Evolutionary conservation across 805 yeast genomes (phyloP).

Genomic region (Metschnikowia gelsemii): DNA sequence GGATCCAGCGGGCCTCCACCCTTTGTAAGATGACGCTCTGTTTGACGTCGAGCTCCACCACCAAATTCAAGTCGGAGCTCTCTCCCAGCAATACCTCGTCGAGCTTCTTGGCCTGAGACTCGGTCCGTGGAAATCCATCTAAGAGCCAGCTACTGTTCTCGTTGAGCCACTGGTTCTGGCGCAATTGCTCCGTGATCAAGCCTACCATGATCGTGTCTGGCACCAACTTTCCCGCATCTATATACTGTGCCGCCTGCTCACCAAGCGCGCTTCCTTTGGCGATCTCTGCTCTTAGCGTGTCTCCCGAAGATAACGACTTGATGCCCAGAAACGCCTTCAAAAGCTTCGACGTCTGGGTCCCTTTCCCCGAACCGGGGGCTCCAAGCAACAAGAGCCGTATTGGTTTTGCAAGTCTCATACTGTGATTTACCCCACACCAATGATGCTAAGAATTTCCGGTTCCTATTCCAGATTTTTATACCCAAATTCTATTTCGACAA

Average conservation of each 20-base stretch:
- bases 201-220: slow-evolving; percentile 71
- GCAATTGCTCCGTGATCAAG: slow-evolving; percentile 53
- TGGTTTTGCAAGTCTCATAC: slow-evolving; percentile 12
- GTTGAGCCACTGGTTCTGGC: slow-evolving; percentile 42
- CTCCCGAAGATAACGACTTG: slow-evolving; percentile 77
- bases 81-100: slow-evolving; percentile 41
- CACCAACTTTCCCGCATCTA: slow-evolving; percentile 63
- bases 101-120: slow-evolving; percentile 64
- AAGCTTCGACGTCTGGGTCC: slow-evolving; percentile 76
- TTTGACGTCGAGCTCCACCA: slow-evolving; percentile 88
- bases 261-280: slow-evolving; percentile 55
- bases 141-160: slow-evolving; percentile 61
- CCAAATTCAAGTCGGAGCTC: slow-evolving; percentile 58
- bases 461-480: too few relatives aligned
- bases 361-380: slow-evolving; percentile 96
- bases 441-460: too few relatives aligned
- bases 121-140: slow-evolving; percentile 91
- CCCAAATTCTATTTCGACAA: too few relatives aligned
- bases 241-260: slow-evolving; percentile 51
- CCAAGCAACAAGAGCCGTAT: slow-evolving; percentile 70
- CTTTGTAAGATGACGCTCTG: slow-evolving; percentile 75
- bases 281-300: slow-evolving; percentile 70
- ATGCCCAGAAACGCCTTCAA: slow-evolving; percentile 53
- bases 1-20: slow-evolving; percentile 84
- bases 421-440: too few relatives aligned